phyloP scores from a whole-genome alignment of 306 rosid genomes.

The Castanea sativa region DNA sequence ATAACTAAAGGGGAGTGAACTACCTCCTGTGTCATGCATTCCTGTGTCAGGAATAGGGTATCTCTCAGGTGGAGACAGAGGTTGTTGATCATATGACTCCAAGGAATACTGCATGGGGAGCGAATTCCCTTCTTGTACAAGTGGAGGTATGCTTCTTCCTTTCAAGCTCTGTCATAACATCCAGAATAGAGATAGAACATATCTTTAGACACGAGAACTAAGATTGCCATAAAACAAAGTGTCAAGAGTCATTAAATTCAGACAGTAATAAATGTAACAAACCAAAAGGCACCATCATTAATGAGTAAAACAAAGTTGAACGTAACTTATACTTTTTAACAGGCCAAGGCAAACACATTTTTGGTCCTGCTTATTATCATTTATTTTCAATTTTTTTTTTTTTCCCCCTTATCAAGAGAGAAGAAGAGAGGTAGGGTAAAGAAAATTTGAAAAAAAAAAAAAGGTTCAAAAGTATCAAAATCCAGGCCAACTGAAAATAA shows the following conservation, averaged over 20 bases:
- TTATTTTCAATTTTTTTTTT: neutral
- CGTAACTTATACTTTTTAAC: neutral
- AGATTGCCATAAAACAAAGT: neutral
- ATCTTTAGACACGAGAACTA: neutral
- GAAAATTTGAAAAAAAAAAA: neutral
- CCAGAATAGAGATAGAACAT: neutral
- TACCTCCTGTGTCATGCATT: conserved; percentile 26
- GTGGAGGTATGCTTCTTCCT: conserved; percentile 39
- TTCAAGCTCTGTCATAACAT: conserved; percentile 60
- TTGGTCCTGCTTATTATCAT: neutral
- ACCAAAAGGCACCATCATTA: neutral
- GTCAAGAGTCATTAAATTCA: neutral
- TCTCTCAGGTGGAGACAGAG: conserved; percentile 51
- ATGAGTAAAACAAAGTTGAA: neutral
- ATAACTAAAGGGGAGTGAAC: conserved; percentile 34
- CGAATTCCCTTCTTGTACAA: conserved; percentile 39
- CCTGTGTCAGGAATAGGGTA: conserved; percentile 57
- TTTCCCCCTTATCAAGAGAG: neutral
- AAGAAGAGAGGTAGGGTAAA: neutral
- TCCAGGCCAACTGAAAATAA: neutral
- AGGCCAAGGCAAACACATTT: neutral
- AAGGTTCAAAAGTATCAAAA: neutral
- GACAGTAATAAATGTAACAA: neutral
- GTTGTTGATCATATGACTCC: conserved; percentile 45
- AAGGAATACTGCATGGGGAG: conserved; percentile 36